Evolutionary conservation across 306 rosid species (phyloP).

Genomic region (Glycyrrhiza uralensis): DNA sequence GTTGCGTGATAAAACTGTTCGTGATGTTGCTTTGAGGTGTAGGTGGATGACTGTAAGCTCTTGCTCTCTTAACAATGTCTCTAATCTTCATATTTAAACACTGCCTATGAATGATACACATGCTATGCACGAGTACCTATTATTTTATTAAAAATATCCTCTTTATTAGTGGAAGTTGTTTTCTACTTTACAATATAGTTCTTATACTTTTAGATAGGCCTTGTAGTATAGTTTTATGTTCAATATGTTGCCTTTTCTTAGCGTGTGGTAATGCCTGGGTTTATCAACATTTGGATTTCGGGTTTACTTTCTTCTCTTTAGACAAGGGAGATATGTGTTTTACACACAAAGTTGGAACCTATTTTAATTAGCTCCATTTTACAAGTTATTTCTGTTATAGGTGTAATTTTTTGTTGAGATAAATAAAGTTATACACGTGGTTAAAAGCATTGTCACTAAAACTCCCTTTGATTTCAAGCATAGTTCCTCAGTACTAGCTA

Average conservation of each 20-base stretch:
- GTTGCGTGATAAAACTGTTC: conserved; percentile 82
- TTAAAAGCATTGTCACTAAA: neutral
- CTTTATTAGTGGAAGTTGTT: neutral
- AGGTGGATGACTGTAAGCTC: conserved; percentile 87
- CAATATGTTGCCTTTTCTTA: neutral
- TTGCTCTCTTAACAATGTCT: conserved; percentile 13
- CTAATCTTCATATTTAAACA: neutral
- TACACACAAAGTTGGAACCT: neutral
- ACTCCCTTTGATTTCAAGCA: neutral
- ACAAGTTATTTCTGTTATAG: neutral
- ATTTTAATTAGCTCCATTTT: neutral
- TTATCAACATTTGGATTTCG: neutral
- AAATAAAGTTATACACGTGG: neutral
- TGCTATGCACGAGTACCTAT: neutral
- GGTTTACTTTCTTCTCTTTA: neutral
- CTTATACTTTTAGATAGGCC: neutral
- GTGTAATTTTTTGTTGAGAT: neutral
- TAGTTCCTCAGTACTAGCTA: neutral
- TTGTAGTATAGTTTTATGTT: neutral
- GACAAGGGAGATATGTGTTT: neutral
- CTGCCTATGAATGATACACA: neutral
- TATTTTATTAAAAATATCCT: neutral
- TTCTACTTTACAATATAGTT: neutral
- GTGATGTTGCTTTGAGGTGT: conserved; percentile 97
- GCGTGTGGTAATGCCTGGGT: neutral